phyloP scores from a whole-genome alignment of 2,329 filamentous ascomycete species.

The Exophiala sp. region DNA sequence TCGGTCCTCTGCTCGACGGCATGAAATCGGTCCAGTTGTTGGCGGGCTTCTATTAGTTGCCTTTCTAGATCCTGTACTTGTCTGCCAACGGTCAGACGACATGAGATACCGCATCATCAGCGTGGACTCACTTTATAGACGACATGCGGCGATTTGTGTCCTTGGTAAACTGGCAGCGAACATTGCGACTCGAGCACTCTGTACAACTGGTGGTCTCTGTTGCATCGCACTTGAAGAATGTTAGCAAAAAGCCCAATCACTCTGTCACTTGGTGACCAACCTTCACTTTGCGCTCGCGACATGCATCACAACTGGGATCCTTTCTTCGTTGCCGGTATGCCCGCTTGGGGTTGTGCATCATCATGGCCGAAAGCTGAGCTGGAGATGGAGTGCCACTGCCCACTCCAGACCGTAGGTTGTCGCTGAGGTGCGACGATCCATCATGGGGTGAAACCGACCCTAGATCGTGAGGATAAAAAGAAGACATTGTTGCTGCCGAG shows the following conservation, averaged over 20 bases:
- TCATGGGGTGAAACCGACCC: slow-evolving; percentile 40
- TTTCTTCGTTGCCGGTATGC: slow-evolving; percentile 94
- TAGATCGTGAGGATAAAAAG: slow-evolving; percentile 39
- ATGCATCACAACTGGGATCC: slow-evolving; percentile 96
- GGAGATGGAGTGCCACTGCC: slow-evolving; percentile 18
- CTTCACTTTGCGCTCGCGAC: slow-evolving; percentile 75
- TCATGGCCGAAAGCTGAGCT: slow-evolving; percentile 41
- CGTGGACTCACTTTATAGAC: slow-evolving; percentile 74
- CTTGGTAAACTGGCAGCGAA: slow-evolving; percentile 98
- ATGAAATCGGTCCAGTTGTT: slow-evolving; percentile 72
- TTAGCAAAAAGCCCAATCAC: slow-evolving; percentile 6
- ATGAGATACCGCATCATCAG: slow-evolving; percentile 4
- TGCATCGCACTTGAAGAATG: slow-evolving; percentile 68
- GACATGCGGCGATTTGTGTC: slow-evolving; percentile 99
- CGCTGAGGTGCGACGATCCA: slow-evolving; percentile 35
- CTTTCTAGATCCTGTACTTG: slow-evolving; percentile 96
- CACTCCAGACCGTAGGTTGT: slow-evolving; percentile 21
- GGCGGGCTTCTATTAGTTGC: slow-evolving; percentile 74
- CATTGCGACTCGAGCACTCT: slow-evolving; percentile 92
- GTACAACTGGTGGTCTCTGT: slow-evolving; percentile 96
- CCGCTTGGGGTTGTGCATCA: slow-evolving; percentile 74
- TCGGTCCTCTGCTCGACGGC: slow-evolving; percentile 57
- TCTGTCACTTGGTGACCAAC: slow-evolving; percentile 33
- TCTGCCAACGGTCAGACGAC: slow-evolving; percentile 36
- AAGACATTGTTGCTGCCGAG: slow-evolving; percentile 15